phyloP scores from a whole-genome alignment of 495 filamentous ascomycete species.

The Penicillium odoratum region DNA sequence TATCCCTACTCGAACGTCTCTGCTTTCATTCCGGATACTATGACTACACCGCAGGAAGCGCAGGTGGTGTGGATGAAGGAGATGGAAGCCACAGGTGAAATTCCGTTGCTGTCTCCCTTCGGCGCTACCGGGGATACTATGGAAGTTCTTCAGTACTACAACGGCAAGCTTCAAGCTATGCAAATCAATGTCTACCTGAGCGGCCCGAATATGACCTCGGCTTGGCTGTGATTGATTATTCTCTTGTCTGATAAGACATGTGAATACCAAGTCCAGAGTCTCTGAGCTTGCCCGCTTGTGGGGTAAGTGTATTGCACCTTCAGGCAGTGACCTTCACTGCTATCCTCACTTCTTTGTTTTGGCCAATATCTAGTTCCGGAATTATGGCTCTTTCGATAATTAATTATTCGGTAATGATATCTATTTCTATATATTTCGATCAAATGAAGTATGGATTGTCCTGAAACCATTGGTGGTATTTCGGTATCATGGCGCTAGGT shows the following conservation, averaged over 20 bases:
- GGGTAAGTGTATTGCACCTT: no score
- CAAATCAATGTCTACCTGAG: slow-evolving; percentile 17
- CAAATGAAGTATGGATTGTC: no score
- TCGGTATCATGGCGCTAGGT: no score
- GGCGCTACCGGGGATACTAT: slow-evolving; percentile 11
- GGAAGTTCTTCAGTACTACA: slow-evolving; percentile 14
- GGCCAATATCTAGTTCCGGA: no score
- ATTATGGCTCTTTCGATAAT: no score
- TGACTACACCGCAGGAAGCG: slow-evolving; percentile 7
- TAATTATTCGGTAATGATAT: no score
- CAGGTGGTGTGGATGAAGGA: slow-evolving; percentile 11
- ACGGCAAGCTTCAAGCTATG: slow-evolving; percentile 12
- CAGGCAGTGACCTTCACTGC: no score
- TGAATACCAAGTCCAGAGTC: no score
- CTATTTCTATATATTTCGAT: no score
- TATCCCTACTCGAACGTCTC: slow-evolving; percentile 12
- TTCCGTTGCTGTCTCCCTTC: neutral
- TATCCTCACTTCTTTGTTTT: no score
- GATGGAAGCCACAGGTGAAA: neutral
- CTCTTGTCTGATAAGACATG: neutral
- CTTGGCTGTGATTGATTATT: slow-evolving; percentile 5
- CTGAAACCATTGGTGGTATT: no score
- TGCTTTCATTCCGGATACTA: slow-evolving; percentile 10
- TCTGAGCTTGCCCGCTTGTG: no score
- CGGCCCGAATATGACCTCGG: slow-evolving; percentile 10